These are phyloP conservation scores for Lasiosphaeria miniovina DNA, from an alignment of 495 filamentous ascomycete species.

Conservation along the genomic window DNA sequence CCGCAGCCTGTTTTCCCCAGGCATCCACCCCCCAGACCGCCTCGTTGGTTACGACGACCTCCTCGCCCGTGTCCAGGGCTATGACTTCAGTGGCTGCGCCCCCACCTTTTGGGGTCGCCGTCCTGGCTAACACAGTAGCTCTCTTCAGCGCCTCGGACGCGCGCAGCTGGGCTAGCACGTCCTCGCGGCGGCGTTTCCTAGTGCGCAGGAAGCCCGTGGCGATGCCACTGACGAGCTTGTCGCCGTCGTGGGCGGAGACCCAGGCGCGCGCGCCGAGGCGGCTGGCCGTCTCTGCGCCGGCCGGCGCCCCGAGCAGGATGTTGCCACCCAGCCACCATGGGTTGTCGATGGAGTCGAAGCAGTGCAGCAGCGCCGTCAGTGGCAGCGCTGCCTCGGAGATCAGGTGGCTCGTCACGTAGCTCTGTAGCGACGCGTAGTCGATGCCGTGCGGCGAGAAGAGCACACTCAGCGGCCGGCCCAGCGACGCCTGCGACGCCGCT, in stretches of 20 bases:
- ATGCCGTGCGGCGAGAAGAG: conserved; percentile 64
- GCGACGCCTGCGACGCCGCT: conserved; percentile 13
- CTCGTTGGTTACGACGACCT: conserved; percentile 30
- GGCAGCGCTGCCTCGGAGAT: conserved; percentile 56
- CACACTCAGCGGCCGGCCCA: conserved; percentile 44
- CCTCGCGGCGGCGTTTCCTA: conserved; percentile 40
- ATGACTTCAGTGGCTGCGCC: conserved; percentile 28
- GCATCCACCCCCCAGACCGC: not conserved
- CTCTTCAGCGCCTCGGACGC: not conserved
- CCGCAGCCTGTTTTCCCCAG: not conserved
- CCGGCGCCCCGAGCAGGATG: conserved; percentile 54
- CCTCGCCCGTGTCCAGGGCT: conserved; percentile 30
- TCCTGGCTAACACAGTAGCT: not conserved
- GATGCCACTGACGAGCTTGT: conserved; percentile 56
- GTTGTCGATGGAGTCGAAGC: conserved; percentile 56
- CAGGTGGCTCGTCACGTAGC: conserved; percentile 57
- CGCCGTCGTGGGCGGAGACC: conserved; percentile 66
- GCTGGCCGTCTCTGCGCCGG: conserved; percentile 55
- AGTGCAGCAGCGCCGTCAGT: conserved; percentile 61
- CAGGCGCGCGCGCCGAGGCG: conserved; percentile 54
- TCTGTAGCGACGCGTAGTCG: conserved; percentile 41
- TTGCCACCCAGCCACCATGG: conserved; percentile 66
- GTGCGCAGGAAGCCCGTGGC: conserved; percentile 48
- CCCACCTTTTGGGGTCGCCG: not conserved
- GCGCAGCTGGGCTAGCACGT: conserved; percentile 32